These are phyloP conservation scores for Sonneratia alba DNA, from an alignment of 345 rosid genomes.

Conservation along the genomic window DNA sequence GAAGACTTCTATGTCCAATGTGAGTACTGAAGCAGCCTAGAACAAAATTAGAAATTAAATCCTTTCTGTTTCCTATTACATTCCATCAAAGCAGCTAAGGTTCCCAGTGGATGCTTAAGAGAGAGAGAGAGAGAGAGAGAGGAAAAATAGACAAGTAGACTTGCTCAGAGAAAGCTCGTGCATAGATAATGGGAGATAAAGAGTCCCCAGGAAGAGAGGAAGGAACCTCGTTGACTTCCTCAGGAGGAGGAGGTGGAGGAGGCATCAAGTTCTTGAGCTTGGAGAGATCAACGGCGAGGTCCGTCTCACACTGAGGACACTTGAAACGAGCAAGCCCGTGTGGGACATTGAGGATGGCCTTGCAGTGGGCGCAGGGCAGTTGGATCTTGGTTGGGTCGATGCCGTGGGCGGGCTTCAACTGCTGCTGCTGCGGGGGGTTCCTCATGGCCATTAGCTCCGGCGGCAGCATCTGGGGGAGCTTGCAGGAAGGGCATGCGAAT, in stretches of 20 bases:
- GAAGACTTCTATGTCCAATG: not conserved
- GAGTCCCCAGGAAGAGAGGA: not conserved
- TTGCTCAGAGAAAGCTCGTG: not conserved
- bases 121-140: too few relatives aligned
- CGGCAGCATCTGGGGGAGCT: slow-evolving; percentile 90
- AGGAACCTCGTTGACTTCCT: slow-evolving; percentile 82
- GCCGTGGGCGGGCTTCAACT: slow-evolving; percentile 58
- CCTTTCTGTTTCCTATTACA: not conserved
- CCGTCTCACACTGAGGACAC: slow-evolving; percentile 85
- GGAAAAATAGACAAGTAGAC: not conserved
- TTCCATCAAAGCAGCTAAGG: not conserved
- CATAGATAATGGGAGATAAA: not conserved
- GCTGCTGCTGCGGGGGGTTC: slow-evolving; percentile 24
- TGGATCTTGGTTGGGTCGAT: slow-evolving; percentile 98
- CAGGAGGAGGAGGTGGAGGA: slow-evolving; percentile 49
- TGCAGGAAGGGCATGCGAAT: slow-evolving; percentile 79
- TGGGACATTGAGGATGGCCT: slow-evolving; percentile 89
- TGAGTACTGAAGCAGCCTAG: not conserved
- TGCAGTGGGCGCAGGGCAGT: slow-evolving; percentile 87
- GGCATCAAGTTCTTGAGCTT: slow-evolving; percentile 43
- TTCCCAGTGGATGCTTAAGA: not conserved
- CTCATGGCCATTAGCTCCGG: slow-evolving; percentile 69
- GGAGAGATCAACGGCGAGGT: slow-evolving; percentile 75
- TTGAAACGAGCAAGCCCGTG: slow-evolving; percentile 74
- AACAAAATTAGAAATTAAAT: not conserved